Evolutionary conservation across 345 rosid genomes (phyloP).

Genomic region (Barbarea vulgaris): DNA sequence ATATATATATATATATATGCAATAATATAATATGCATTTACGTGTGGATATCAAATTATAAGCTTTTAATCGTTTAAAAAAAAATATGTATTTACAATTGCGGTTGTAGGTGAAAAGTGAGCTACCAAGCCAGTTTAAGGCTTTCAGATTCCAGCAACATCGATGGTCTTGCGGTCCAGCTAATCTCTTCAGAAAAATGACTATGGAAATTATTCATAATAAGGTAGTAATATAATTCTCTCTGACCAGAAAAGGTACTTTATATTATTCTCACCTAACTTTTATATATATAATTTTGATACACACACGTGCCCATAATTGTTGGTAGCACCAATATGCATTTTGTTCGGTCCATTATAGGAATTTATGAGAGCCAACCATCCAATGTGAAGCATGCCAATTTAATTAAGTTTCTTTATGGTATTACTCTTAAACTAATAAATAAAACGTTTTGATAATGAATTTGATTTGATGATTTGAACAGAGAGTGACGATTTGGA

Average conservation of each 20-base stretch:
- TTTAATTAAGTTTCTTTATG: not conserved
- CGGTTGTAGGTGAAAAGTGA: conserved; percentile 60
- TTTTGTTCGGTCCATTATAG: not conserved
- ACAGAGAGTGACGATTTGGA: conserved; percentile 45
- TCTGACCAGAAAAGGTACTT: not conserved
- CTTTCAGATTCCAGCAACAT: conserved; percentile 63
- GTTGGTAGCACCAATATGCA: not conserved
- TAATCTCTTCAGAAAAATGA: conserved; percentile 66
- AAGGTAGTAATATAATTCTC: conserved; percentile 47
- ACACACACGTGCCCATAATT: conserved; percentile 11
- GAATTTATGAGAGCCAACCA: not conserved
- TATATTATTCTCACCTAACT: not conserved
- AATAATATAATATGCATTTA: not conserved
- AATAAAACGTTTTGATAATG: not conserved
- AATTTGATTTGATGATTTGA: conserved; percentile 8
- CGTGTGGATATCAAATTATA: not conserved
- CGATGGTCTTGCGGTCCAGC: conserved; percentile 82
- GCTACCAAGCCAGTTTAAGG: conserved; percentile 62
- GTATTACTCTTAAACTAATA: not conserved
- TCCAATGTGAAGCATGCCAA: not conserved
- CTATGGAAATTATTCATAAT: conserved; percentile 48
- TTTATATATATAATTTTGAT: too few relatives aligned
- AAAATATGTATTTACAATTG: not conserved
- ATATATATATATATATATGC: not conserved
- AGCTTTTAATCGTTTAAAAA: not conserved